These are phyloP conservation scores for Paecilomyces sp. DNA, from an alignment of 2,329 filamentous ascomycete species.

Conservation along the genomic window DNA sequence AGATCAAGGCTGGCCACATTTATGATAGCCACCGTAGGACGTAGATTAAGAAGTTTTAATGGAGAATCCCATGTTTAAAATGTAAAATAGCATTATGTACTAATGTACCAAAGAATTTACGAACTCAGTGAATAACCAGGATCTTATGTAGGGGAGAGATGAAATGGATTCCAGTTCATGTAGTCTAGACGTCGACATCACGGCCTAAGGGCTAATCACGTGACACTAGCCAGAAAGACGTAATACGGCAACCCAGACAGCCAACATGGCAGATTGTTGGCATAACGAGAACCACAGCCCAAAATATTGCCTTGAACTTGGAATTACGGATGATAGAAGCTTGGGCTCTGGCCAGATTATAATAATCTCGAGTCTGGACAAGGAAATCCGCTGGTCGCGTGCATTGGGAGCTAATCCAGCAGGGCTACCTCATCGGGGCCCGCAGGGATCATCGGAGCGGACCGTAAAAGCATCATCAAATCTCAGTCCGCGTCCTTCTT, in stretches of 20 bases:
- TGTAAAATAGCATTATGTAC: too few species aligned
- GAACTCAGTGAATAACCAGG: too few species aligned
- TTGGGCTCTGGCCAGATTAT: not conserved
- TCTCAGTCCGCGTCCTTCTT: conserved; percentile 17
- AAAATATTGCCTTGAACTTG: not conserved
- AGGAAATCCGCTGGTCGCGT: not conserved
- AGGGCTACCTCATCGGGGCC: not conserved
- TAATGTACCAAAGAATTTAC: too few species aligned
- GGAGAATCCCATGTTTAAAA: too few species aligned
- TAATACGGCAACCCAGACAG: not conserved
- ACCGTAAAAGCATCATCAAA: conserved; percentile 31
- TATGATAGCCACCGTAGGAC: too few species aligned
- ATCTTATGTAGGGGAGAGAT: too few species aligned
- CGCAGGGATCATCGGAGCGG: conserved; percentile 27
- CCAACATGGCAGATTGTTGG: not conserved
- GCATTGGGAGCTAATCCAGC: not conserved
- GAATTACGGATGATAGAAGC: not conserved
- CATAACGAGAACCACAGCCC: not conserved
- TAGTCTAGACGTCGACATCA: too few species aligned
- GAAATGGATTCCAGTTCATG: too few species aligned
- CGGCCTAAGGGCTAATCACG: too few species aligned
- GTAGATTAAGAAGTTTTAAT: too few species aligned
- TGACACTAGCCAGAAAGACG: not conserved
- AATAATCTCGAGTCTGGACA: not conserved
- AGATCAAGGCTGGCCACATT: too few species aligned